phyloP scores from a whole-genome alignment of 2,329 filamentous ascomycete species.

The Colletotrichum tamarilloi region DNA sequence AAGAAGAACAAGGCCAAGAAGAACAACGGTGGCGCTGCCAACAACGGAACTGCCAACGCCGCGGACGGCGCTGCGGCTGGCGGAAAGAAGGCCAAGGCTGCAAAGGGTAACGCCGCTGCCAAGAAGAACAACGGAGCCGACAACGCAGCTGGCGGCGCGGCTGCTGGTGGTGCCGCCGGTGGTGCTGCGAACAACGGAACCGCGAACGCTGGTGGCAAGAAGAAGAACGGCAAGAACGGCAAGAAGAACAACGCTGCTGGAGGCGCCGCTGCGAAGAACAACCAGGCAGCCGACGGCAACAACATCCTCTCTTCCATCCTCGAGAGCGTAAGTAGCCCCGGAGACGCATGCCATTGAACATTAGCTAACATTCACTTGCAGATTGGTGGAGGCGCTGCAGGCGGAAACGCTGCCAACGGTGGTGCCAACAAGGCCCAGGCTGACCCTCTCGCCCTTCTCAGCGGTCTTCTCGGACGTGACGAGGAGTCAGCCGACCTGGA shows the following conservation, averaged over 20 bases:
- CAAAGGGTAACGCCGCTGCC: neutral
- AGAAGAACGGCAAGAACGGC: neutral
- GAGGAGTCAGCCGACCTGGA: constrained; percentile 8
- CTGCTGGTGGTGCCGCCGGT: neutral
- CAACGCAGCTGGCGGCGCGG: neutral
- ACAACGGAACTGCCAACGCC: constrained; percentile 30
- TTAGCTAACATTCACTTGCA: neutral
- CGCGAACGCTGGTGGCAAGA: neutral
- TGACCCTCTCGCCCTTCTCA: constrained; percentile 8
- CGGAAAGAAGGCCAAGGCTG: neutral
- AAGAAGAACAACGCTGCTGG: neutral
- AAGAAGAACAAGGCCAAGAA: constrained; percentile 14
- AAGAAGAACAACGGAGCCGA: constrained; percentile 11
- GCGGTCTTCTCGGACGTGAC: constrained; percentile 20
- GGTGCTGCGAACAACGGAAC: constrained; percentile 18
- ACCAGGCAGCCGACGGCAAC: neutral
- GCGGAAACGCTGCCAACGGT: neutral
- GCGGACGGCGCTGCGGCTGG: neutral
- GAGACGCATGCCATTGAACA: neutral
- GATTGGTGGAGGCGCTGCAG: constrained; percentile 1
- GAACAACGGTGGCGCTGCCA: constrained; percentile 11
- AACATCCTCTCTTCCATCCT: constrained; percentile 12
- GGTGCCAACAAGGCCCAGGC: constrained; percentile 3
- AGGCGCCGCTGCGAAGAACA: constrained; percentile 19
- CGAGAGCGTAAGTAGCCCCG: neutral